phyloP scores from a whole-genome alignment of 768 basidiomycete genomes.

The Suillus cothurnatus region DNA sequence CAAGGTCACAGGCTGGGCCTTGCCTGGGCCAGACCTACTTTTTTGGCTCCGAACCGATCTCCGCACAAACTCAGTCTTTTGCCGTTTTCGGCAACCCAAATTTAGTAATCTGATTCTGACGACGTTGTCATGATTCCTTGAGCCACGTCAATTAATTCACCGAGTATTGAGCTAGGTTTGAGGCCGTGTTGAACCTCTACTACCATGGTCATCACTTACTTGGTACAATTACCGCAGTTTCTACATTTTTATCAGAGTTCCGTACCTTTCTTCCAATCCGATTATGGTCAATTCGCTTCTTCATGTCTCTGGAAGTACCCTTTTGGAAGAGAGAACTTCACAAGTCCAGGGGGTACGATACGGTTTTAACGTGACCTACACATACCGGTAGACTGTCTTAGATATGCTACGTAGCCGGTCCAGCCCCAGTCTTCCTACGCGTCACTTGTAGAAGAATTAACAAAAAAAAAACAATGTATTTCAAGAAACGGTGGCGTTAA shows the following conservation, averaged over 20 bases:
- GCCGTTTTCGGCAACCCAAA: conserved; percentile 17
- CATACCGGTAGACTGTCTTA: neutral
- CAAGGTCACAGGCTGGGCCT: conserved; percentile 29
- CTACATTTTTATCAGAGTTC: neutral
- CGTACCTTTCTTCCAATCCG: neutral
- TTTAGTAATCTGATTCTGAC: neutral
- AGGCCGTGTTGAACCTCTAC: neutral
- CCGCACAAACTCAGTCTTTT: conserved; percentile 28
- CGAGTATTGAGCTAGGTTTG: neutral
- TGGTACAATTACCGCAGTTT: neutral
- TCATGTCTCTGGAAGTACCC: conserved; percentile 4
- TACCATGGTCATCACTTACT: too few relatives aligned
- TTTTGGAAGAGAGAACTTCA: conserved; percentile 4
- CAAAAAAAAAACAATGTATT: neutral
- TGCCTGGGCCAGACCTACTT: conserved; percentile 34
- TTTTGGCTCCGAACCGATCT: conserved; percentile 29
- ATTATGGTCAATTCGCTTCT: neutral
- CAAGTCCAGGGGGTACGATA: neutral
- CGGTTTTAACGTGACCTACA: neutral
- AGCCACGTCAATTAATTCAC: conserved; percentile 8
- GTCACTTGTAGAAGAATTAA: neutral
- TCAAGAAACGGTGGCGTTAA: conserved; percentile 1
- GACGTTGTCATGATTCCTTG: conserved; percentile 5
- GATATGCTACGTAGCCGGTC: neutral
- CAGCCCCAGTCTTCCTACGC: neutral